Evolutionary conservation across 441 rosid species (phyloP).

Genomic region (Populus hybrid): DNA sequence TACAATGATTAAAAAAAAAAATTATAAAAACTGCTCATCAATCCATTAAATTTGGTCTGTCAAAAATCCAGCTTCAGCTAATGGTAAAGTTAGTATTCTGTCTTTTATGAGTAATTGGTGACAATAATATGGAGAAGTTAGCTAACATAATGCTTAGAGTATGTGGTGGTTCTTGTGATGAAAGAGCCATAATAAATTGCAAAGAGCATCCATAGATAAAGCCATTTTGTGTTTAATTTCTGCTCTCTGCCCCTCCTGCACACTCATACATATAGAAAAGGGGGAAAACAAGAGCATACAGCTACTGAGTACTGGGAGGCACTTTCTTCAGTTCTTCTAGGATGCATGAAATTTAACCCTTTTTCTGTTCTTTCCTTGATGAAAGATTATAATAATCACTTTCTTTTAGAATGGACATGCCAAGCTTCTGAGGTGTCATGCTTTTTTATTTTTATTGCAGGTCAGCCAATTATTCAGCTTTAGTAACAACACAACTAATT

Average conservation of each 20-base stretch:
- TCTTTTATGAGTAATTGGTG: neutral
- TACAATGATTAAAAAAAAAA: neutral
- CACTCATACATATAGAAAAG: neutral
- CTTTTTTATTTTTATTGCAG: slow-evolving; percentile 37
- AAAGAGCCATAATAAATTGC: neutral
- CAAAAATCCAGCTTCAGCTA: neutral
- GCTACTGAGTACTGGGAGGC: neutral
- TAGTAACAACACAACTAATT: slow-evolving; percentile 80
- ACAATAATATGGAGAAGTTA: neutral
- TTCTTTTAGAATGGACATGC: too few relatives aligned
- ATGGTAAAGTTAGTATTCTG: neutral
- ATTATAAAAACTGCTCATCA: neutral
- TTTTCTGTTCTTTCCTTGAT: neutral
- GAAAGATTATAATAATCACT: neutral
- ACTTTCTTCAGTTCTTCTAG: neutral
- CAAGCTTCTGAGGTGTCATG: neutral
- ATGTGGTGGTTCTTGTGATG: neutral
- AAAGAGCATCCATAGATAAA: neutral
- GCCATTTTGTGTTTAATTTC: neutral
- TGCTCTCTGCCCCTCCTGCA: neutral
- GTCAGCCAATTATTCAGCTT: slow-evolving; percentile 82
- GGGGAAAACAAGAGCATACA: neutral
- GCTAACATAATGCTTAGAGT: neutral
- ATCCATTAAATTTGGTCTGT: neutral
- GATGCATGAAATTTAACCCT: neutral